A percentile compares a stretch with the other conserved stretches of the same genome.
Evolutionary conservation across 2,329 filamentous ascomycete genomes (phyloP).

Genomic region (Fusarium sp.): DNA sequence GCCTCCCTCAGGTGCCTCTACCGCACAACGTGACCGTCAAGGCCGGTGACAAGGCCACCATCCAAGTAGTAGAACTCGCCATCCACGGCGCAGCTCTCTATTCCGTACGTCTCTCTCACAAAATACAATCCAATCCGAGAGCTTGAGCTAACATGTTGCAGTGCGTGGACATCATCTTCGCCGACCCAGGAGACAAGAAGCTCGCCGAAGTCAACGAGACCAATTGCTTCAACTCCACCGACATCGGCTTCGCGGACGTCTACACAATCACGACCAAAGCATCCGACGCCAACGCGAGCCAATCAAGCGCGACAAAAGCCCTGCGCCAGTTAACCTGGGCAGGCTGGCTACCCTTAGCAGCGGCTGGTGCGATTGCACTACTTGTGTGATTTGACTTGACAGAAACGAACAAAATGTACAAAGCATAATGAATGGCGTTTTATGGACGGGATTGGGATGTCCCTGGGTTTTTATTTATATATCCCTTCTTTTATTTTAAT

Average conservation of each 20-base stretch:
- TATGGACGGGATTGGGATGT: conserved; percentile 24
- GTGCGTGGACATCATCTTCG: conserved; percentile 97
- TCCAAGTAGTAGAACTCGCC: conserved; percentile 87
- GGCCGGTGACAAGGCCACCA: conserved; percentile 88
- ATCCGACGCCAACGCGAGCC: conserved; percentile 52
- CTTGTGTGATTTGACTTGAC: conserved; percentile 45
- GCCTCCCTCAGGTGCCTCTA: conserved; percentile 88
- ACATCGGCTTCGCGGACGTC: conserved; percentile 81
- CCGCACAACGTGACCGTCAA: conserved; percentile 78
- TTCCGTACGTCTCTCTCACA: conserved; percentile 70
- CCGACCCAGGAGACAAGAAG: conserved; percentile 76
- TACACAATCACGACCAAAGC: conserved; percentile 74
- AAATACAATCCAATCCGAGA: too few relatives aligned
- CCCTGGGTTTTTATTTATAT: conserved; percentile 18
- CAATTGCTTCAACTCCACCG: conserved; percentile 90
- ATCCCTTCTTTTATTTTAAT: conserved; percentile 7
- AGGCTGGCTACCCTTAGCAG: conserved; percentile 59
- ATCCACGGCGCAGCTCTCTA: conserved; percentile 86
- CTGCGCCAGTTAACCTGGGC: conserved; percentile 47
- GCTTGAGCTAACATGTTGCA: conserved; percentile 54
- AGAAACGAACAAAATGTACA: conserved; percentile 34
- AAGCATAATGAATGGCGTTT: conserved; percentile 47
- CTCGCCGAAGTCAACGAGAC: conserved; percentile 79
- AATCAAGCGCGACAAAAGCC: conserved; percentile 47
- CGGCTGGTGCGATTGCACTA: conserved; percentile 57